Evolutionary conservation across 2,329 filamentous ascomycete species (phyloP), one percentile per base, ranked within the genome.

Genomic region (Colletotrichum karsti): DNA sequence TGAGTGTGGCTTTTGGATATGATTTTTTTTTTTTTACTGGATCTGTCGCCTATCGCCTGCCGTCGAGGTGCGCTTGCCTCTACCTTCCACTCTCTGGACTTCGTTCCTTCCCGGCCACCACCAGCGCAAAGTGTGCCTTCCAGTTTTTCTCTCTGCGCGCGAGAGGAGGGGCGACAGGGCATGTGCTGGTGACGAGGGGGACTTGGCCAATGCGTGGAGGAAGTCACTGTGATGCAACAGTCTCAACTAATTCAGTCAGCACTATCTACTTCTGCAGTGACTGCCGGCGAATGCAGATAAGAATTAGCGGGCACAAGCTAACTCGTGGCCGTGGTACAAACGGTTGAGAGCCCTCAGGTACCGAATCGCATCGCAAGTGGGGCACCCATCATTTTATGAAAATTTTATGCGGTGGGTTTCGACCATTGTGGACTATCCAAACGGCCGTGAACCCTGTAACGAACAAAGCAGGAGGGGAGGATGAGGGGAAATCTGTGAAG

Each of bases 1-100:
- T 67, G 69, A 69, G 35, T 59, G 65, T 71, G 70, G 58, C 58
- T 71, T 71, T 71, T 68, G 63, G 60, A 55, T 63, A 63, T 67
- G 63, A 55, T 48, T 69, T 71, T 70, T 71, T 70, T n/a, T n/a
- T 71, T 66, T 70, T 55, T 51, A 44, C 66, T 67, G 69, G 63
- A 67, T 51, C 68, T 70, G 41, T 41, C 44, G 51, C 44, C 53
- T 39, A 57, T 46, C 39, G 63, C 46, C 37, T 64, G 59, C 42
- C 48, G 63, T 55, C 56, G 63, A 56, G 57, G 63, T 35, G 54
- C 37, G 59, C 64, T 51, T 63, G 63, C 26, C 28, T 41, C 12
- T n/a, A n/a, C n/a, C n/a, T n/a, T n/a, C n/a, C n/a, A n/a, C n/a
- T n/a, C n/a, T n/a, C n/a, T n/a, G n/a, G n/a, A 5, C 46, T 41